A percentile compares a stretch with the other conserved stretches of the same genome.
These are phyloP conservation scores for Xylaria sp. DNA, from an alignment of 2,329 filamentous ascomycete species.

Conservation along the genomic window DNA sequence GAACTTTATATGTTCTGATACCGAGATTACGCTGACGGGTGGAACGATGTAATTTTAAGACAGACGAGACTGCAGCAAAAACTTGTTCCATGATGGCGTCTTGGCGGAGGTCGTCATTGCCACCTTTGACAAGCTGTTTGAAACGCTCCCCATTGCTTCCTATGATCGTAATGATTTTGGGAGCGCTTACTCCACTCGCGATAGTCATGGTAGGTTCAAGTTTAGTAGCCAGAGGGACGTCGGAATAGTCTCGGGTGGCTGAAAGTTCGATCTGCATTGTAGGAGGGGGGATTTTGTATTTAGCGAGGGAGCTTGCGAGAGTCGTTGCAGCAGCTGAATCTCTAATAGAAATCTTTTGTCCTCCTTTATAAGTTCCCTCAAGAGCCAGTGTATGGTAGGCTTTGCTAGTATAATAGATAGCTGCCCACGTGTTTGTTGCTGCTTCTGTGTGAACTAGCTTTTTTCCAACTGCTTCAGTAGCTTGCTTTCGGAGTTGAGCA, in stretches of 20 bases:
- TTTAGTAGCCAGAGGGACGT: slow-evolving; percentile 77
- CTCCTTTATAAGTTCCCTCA: slow-evolving; percentile 75
- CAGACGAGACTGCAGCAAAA: slow-evolving; percentile 92
- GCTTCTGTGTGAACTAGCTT: slow-evolving; percentile 65
- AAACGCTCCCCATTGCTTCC: slow-evolving; percentile 82
- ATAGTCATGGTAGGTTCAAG: slow-evolving; percentile 84
- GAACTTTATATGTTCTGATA: slow-evolving; percentile 96
- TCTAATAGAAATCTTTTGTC: slow-evolving; percentile 68
- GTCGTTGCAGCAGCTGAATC: slow-evolving; percentile 71
- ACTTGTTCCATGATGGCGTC: slow-evolving; percentile 99
- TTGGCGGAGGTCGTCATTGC: slow-evolving; percentile 94
- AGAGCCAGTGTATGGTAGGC: slow-evolving; percentile 72
- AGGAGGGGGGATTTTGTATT: slow-evolving; percentile 82
- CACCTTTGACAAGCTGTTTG: slow-evolving; percentile 94
- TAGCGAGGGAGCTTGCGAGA: slow-evolving; percentile 71
- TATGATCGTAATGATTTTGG: slow-evolving; percentile 88
- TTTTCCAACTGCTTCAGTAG: slow-evolving; percentile 75
- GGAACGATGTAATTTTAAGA: slow-evolving; percentile 85
- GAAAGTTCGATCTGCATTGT: slow-evolving; percentile 87
- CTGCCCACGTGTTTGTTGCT: slow-evolving; percentile 71
- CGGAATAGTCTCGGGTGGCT: slow-evolving; percentile 77
- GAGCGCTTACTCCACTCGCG: slow-evolving; percentile 89
- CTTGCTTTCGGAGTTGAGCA: slow-evolving; percentile 77
- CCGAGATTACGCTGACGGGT: slow-evolving; percentile 89
- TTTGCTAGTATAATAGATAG: slow-evolving; percentile 79